These are phyloP conservation scores for Inonotus obliquus DNA, from an alignment of 1,284 basidiomycete genomes.

Conservation along the genomic window DNA sequence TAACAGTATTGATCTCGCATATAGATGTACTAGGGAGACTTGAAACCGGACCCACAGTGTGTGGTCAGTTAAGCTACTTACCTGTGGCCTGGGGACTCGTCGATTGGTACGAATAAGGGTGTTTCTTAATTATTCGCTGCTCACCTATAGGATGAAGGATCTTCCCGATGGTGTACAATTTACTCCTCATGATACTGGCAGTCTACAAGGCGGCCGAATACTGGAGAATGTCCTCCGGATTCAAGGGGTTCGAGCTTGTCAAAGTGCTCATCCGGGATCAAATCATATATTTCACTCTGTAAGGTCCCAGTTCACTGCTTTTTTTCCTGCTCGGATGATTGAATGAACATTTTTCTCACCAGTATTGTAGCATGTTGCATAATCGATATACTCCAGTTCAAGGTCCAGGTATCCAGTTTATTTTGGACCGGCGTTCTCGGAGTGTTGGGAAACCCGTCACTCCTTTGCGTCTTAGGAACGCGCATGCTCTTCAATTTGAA, in stretches of 20 bases:
- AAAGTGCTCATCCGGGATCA: constrained; percentile 7
- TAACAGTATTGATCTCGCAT: not conserved
- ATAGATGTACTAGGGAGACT: not conserved
- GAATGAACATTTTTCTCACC: not conserved
- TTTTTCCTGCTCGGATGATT: not conserved
- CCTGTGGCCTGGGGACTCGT: not conserved
- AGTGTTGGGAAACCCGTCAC: not conserved
- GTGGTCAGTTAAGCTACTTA: not conserved
- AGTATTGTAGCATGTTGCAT: not conserved
- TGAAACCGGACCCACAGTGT: not conserved
- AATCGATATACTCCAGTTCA: not conserved
- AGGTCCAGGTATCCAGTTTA: not conserved
- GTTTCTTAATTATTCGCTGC: too few relatives aligned
- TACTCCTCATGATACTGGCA: constrained; percentile 3
- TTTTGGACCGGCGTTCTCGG: not conserved
- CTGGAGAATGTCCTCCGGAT: constrained; percentile 5
- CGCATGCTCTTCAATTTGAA: constrained; percentile 7
- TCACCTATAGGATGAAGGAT: not conserved
- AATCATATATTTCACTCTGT: constrained; percentile 4
- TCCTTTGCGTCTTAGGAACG: constrained; percentile 4
- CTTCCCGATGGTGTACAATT: not conserved
- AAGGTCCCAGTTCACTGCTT: not conserved
- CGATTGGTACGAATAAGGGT: not conserved
- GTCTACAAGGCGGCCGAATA: constrained; percentile 4
- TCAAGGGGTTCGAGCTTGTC: constrained; percentile 1